Conservation (phyloP, 179 eudicot species). For the Spergularia azorica region DNA sequence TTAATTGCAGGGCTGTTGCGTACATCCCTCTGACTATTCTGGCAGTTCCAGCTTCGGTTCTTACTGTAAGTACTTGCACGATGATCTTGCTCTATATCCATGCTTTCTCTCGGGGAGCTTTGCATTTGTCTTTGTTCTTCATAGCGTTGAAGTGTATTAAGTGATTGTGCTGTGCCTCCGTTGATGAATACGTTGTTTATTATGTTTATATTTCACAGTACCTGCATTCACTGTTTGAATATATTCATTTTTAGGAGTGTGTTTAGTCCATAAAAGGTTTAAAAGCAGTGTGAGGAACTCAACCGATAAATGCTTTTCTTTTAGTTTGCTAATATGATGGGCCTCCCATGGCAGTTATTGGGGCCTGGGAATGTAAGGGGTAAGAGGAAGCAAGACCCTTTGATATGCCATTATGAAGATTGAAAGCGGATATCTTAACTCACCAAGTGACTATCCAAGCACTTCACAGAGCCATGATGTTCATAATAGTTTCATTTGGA, state of each 20-base stretch:
- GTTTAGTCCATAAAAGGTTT: neutral
- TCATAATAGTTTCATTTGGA: too few species aligned
- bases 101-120: neutral
- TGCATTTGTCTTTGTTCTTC: neutral
- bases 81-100: constrained; percentile 7
- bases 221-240: neutral
- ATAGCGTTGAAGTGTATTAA: too few species aligned
- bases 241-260: neutral
- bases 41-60: constrained; percentile 93
- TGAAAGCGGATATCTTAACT: neutral
- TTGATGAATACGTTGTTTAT: too few species aligned
- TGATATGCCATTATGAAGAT: neutral
- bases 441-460: neutral
- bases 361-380: neutral
- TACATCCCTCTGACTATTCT: constrained; percentile 81
- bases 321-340: neutral
- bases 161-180: too few species aligned
- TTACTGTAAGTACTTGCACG: constrained; percentile 54
- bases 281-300: neutral
- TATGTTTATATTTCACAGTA: too few species aligned
- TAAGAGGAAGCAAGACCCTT: neutral
- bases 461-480: neutral
- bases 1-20: constrained; percentile 70
- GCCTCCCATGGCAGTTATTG: neutral
- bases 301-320: neutral